Conservation (phyloP, 768 basidiomycete genomes). For the Lentinula detonsa region DNA sequence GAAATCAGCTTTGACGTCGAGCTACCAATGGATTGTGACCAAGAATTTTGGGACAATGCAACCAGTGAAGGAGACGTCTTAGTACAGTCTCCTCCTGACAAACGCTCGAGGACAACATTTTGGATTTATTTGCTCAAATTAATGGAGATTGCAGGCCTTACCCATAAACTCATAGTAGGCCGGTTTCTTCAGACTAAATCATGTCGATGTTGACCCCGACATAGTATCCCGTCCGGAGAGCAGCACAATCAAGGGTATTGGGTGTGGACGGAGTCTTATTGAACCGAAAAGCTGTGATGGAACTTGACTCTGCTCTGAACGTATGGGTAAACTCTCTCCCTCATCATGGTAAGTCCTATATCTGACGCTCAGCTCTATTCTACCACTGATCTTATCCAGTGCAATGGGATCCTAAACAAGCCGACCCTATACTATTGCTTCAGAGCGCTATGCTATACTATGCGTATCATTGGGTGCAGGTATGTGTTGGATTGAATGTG, state of each 20-base stretch:
- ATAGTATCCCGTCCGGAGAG: slow-evolving; percentile 1
- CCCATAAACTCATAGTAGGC: slow-evolving; percentile 41
- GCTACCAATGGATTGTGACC: slow-evolving; percentile 48
- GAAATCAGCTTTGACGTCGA: slow-evolving; percentile 46
- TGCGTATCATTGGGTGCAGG: slow-evolving; percentile 39
- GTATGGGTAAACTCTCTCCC: slow-evolving; percentile 51
- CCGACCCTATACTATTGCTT: slow-evolving; percentile 29
- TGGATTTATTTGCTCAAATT: slow-evolving; percentile 39
- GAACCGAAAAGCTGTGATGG: neutral
- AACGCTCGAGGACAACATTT: slow-evolving; percentile 9
- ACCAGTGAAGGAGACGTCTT: slow-evolving; percentile 30
- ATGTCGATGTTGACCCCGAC: neutral
- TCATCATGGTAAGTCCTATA: neutral
- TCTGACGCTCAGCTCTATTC: neutral
- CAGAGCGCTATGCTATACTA: slow-evolving; percentile 46
- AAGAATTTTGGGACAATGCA: slow-evolving; percentile 48
- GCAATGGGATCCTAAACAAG: slow-evolving; percentile 38
- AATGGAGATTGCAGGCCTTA: slow-evolving; percentile 41
- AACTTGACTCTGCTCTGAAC: slow-evolving; percentile 49
- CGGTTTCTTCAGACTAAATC: neutral
- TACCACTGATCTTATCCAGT: slow-evolving; percentile 18
- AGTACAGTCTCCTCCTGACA: slow-evolving; percentile 38
- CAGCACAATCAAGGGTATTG: neutral
- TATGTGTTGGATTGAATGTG: neutral
- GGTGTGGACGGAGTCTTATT: neutral